Percentiles rank a stretch among this genome's conserved stretches.
Evolutionary conservation across 2,329 filamentous ascomycete species (phyloP).

Genomic region (Epichloe aotearoae): DNA sequence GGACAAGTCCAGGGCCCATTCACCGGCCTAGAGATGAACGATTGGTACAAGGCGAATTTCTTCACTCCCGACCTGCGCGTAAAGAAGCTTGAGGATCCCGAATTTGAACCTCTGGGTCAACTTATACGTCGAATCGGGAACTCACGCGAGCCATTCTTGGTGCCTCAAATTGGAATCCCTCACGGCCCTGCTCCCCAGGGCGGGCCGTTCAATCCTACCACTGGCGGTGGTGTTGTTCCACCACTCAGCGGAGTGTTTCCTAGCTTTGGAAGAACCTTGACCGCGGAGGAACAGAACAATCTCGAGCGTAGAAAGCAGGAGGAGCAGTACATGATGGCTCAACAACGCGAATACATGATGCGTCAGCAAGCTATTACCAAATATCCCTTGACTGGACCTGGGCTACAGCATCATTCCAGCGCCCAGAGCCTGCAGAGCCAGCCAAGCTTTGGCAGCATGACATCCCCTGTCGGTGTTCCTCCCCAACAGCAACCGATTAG

Average conservation of each 20-base stretch:
- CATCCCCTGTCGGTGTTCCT: constrained; percentile 59
- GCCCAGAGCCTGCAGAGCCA: constrained; percentile 94
- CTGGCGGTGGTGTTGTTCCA: constrained; percentile 55
- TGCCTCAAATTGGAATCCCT: constrained; percentile 91
- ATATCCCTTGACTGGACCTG: constrained; percentile 44
- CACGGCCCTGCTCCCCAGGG: constrained; percentile 59
- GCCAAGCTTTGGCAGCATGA: constrained; percentile 89
- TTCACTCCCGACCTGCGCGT: constrained; percentile 91
- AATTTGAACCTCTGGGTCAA: constrained; percentile 91
- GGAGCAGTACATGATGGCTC: constrained; percentile 92
- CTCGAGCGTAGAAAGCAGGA: constrained; percentile 93
- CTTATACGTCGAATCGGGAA: constrained; percentile 93
- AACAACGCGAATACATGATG: constrained; percentile 85
- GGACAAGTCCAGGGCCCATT: constrained; percentile 88
- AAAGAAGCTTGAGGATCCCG: constrained; percentile 83
- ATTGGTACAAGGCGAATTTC: constrained; percentile 98
- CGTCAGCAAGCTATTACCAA: constrained; percentile 71
- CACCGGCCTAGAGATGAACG: constrained; percentile 96
- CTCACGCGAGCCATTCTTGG: constrained; percentile 91
- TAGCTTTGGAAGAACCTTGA: constrained; percentile 90
- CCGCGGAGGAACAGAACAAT: constrained; percentile 95
- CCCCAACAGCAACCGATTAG: constrained; percentile 32
- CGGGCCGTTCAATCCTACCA: constrained; percentile 34
- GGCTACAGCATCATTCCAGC: constrained; percentile 84
- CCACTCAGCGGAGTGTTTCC: constrained; percentile 91